Base-by-base conservation (phyloP, 306 rosid species). In the Quercus parvula region DNA sequence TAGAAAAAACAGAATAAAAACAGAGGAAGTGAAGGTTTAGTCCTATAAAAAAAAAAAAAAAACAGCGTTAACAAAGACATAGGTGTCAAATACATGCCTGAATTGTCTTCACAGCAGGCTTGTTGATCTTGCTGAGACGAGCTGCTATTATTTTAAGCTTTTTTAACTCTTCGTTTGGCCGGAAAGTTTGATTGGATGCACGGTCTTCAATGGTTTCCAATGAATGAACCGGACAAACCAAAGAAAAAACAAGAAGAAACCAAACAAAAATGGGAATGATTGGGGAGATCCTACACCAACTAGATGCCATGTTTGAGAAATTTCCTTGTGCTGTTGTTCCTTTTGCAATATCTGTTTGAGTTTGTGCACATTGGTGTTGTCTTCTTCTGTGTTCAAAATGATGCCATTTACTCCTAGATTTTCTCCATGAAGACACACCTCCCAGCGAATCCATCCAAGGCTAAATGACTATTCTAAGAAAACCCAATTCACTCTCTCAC, bases 41-140 rank as follows among this genome's bases (percentile, higher is more conserved):
- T 67, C 74, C 71, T 35, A 22, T 52, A 51, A 4, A 17, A 38
- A 35, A 38, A 33, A 31, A 28, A 38, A 7, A 41, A 8, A 41
- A 25, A 18, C 62, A 73, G 64, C 19, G 6, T 12, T 73, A 8
- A 0, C 4, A 24, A 17, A 68, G 72, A 22, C 5, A 3, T 41
- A 20, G 27, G 10, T 12, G 4, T 41, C 3, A 41, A 2, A 41
- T 41, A 24, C 30, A 77, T 73, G 86, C 99, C 92, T 86, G 92
- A 93, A 96, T 89, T 88, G 96, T 90, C 87, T 93, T 96, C 71
- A 81, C 46, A 27, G 95, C 22, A 41, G 98, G 88, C 81, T 91
- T 96, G 86, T 96, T 96, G 85, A 96, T 89, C 70, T 85, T 84
- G 14, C 75, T 89, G 44, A 96, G 91, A 86, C 84, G 92, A 79